Conservation (phyloP, 2,329 filamentous ascomycete genomes). For the Aureobasidium uvarum region DNA sequence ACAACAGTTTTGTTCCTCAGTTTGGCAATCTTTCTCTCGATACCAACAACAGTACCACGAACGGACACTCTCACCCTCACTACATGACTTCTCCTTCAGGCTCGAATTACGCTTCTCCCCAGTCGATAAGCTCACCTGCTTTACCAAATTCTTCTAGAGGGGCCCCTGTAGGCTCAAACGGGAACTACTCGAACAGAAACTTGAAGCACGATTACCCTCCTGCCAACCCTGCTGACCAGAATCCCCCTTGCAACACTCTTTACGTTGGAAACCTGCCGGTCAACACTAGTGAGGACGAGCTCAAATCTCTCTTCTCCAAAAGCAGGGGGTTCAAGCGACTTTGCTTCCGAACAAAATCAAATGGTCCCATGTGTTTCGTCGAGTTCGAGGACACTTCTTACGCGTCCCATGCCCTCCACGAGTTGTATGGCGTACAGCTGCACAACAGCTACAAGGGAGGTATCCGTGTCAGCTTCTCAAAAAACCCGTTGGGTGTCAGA, state of each 20-base stretch:
- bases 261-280: conserved; percentile 97
- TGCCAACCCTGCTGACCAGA: conserved; percentile 91
- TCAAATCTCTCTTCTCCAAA: conserved; percentile 90
- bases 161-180: conserved; percentile 52
- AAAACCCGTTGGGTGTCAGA: conserved; percentile 91
- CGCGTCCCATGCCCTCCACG: conserved; percentile 85
- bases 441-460: conserved; percentile 94
- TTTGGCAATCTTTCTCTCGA: conserved; percentile 71
- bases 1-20: conserved; percentile 67
- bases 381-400: conserved; percentile 94
- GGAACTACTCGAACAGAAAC: conserved; percentile 59
- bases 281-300: conserved; percentile 90
- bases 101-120: conserved; percentile 53
- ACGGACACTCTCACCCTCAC: conserved; percentile 25
- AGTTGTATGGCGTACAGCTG: conserved; percentile 81
- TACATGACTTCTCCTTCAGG: conserved; percentile 55
- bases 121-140: conserved; percentile 52
- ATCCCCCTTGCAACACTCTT: conserved; percentile 94
- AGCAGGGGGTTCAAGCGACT: conserved; percentile 93
- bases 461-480: conserved; percentile 93
- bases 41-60: conserved; percentile 56
- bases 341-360: conserved; percentile 90
- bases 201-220: conserved; percentile 68
- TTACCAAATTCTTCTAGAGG: conserved; percentile 39
- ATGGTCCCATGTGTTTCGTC: conserved; percentile 98